Evolutionary conservation across 2,329 filamentous ascomycete species (phyloP).

Genomic region (Amylocarpus encephaloides): DNA sequence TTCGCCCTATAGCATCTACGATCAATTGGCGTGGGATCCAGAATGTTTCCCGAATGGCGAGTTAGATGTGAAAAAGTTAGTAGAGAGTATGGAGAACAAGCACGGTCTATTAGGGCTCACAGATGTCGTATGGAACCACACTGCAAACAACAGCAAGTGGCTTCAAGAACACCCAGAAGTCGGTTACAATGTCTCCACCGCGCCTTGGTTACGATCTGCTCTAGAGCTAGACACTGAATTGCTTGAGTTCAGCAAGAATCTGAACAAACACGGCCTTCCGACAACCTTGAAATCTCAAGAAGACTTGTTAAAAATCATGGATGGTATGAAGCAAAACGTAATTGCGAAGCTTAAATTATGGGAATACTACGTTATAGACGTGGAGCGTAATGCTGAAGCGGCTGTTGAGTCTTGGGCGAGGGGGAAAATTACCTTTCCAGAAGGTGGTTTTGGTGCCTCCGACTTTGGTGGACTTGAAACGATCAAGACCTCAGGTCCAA

Average conservation of each 20-base stretch:
- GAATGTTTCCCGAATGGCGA: slow-evolving; percentile 79
- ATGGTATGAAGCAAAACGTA: slow-evolving; percentile 73
- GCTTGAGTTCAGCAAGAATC: slow-evolving; percentile 54
- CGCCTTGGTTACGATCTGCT: slow-evolving; percentile 67
- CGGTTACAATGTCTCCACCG: slow-evolving; percentile 88
- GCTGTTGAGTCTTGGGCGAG: slow-evolving; percentile 66
- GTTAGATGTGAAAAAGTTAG: slow-evolving; percentile 68
- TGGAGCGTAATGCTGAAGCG: slow-evolving; percentile 63
- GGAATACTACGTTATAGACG: slow-evolving; percentile 87
- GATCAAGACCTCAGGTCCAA: slow-evolving; percentile 48
- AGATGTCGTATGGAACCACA: slow-evolving; percentile 97
- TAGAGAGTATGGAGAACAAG: slow-evolving; percentile 75
- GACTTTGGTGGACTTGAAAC: slow-evolving; percentile 44
- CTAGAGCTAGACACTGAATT: slow-evolving; percentile 75
- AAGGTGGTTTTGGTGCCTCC: slow-evolving; percentile 43
- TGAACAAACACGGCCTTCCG: slow-evolving; percentile 66
- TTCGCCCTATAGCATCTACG: slow-evolving; percentile 93
- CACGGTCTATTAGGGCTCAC: slow-evolving; percentile 83
- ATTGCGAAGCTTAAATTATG: slow-evolving; percentile 74
- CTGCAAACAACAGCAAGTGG: slow-evolving; percentile 92
- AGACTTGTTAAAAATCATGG: slow-evolving; percentile 77
- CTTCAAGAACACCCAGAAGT: slow-evolving; percentile 89
- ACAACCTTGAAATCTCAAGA: slow-evolving; percentile 63
- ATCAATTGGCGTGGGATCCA: slow-evolving; percentile 84
- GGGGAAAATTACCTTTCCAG: slow-evolving; percentile 49